Conservation (phyloP, 805 yeast species). For the Kodamaea fukazawae region DNA sequence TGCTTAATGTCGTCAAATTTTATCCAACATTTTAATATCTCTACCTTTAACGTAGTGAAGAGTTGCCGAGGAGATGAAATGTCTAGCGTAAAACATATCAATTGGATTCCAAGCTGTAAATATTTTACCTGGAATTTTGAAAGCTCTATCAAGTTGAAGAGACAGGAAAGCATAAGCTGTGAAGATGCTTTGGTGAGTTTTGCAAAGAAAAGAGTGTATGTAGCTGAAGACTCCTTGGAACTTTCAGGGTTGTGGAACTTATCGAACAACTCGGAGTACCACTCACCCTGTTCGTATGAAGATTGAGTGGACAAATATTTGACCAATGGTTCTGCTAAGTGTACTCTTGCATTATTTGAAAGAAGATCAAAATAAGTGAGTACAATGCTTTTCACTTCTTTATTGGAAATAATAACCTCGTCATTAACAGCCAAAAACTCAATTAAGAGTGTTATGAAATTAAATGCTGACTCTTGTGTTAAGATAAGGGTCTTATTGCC, state of each 20-base stretch:
- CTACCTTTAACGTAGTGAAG: slow-evolving; percentile 29
- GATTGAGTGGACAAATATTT: slow-evolving; percentile 9
- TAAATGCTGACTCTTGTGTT: slow-evolving; percentile 32
- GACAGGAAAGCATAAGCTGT: slow-evolving; percentile 28
- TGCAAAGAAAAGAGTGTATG: slow-evolving; percentile 37
- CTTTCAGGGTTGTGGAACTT: slow-evolving; percentile 35
- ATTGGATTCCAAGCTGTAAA: slow-evolving; percentile 22
- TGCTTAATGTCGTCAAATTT: slow-evolving; percentile 26
- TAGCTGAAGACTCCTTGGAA: slow-evolving; percentile 36
- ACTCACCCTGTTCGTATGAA: slow-evolving; percentile 16
- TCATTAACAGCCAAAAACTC: slow-evolving; percentile 24
- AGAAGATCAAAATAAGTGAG: slow-evolving; percentile 10
- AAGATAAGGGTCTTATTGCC: slow-evolving; percentile 39
- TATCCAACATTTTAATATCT: slow-evolving; percentile 45
- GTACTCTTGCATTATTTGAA: slow-evolving; percentile 20
- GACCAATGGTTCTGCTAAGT: slow-evolving; percentile 16
- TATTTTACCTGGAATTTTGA: slow-evolving; percentile 29
- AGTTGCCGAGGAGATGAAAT: slow-evolving; percentile 16
- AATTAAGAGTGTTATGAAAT: slow-evolving; percentile 33
- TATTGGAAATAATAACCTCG: slow-evolving; percentile 22
- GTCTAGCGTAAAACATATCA: slow-evolving; percentile 18
- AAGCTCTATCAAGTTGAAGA: slow-evolving; percentile 44
- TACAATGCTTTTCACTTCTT: slow-evolving; percentile 12
- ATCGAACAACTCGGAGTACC: slow-evolving; percentile 29
- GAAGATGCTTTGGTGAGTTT: slow-evolving; percentile 28